Evolutionary conservation across 768 basidiomycete genomes (phyloP), one percentile per base, ranked within the genome.

Genomic region (Pleurotus cornucopiae): DNA sequence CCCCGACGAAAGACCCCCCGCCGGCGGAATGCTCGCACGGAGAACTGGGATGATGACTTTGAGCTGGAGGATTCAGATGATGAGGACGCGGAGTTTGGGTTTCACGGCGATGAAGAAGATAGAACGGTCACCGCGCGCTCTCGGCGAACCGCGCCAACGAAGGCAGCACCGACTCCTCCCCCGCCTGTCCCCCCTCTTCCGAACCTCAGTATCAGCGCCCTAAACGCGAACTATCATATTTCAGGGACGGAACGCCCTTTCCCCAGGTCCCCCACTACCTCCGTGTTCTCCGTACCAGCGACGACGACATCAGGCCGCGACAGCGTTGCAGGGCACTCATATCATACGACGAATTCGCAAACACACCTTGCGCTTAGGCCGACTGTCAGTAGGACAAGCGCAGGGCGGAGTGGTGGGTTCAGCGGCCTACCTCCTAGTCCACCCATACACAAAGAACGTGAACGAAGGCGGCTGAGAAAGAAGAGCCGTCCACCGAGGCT

Each of bases 1-100:
- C 51, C 51, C 7, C 51, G 51, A 7, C 51, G 51, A 5, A 52
- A 52, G 21, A 52, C 51, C 13, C 51, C 51, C 14, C 51, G 51
- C 13, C 38, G 25, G 9, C 26, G 38, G 20, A 48, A 20, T 23
- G 16, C 14, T 6, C 47, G 73, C 20, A 68, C 70, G 25, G 83
- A 85, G 66, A 82, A 80, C 58, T 85, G 84, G 83, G 84, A 85
- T 61, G 84, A 85, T 11, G 84, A 86, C 47, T 82, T 84, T 59
- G 82, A 78, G 53, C 65, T 68, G 14, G 76, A 69, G n/a, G 53
- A 48, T 40, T 79, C 73, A 1, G 76, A 79, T 51, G 76, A 69
- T 71, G 56, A 80, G 68, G 79, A 78, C 37, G 80, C 77, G 6
- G 83, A 85, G 14, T 72, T 81, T 38, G 83, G 79, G 1, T 77